Evolutionary conservation across 768 basidiomycete species (phyloP).

Genomic region (Macrolepiota fuliginosa): DNA sequence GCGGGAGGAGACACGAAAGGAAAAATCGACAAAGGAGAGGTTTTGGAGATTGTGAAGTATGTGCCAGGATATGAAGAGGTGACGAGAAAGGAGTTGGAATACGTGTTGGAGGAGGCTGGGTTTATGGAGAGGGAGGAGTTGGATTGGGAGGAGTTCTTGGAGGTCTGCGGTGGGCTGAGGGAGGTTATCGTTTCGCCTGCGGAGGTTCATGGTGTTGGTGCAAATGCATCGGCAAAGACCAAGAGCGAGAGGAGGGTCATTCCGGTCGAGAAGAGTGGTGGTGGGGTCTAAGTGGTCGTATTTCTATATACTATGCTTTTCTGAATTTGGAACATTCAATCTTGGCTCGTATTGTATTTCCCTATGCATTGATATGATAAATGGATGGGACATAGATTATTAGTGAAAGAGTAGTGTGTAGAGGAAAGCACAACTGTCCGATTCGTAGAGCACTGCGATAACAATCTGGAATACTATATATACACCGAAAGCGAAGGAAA

Average conservation of each 20-base stretch:
- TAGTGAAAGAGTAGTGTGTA: not conserved
- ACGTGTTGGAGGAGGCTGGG: conserved; percentile 77
- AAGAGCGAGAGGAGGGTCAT: conserved; percentile 39
- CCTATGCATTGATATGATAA: not conserved
- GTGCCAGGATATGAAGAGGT: conserved; percentile 60
- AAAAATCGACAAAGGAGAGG: conserved; percentile 33
- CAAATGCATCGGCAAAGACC: conserved; percentile 6
- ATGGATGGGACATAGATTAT: not conserved
- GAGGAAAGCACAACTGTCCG: not conserved
- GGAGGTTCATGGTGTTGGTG: not conserved
- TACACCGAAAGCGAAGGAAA: not conserved
- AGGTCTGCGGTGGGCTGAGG: conserved; percentile 78
- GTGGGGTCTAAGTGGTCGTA: conserved; percentile 37
- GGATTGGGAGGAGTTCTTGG: conserved; percentile 84
- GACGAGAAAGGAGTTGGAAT: conserved; percentile 60
- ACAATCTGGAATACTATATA: not conserved
- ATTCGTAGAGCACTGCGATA: not conserved
- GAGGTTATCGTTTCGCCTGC: conserved; percentile 52
- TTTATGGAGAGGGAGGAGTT: conserved; percentile 54
- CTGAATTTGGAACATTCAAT: too few species aligned
- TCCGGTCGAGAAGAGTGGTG: conserved; percentile 55
- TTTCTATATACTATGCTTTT: not conserved
- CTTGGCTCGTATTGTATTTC: too few species aligned
- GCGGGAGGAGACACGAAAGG: not conserved
- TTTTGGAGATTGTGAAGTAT: conserved; percentile 41